Percentiles rank a stretch among this genome's conserved stretches.
Evolutionary conservation across 2,329 filamentous ascomycete species (phyloP).

Genomic region (Ophiostoma sp.): DNA sequence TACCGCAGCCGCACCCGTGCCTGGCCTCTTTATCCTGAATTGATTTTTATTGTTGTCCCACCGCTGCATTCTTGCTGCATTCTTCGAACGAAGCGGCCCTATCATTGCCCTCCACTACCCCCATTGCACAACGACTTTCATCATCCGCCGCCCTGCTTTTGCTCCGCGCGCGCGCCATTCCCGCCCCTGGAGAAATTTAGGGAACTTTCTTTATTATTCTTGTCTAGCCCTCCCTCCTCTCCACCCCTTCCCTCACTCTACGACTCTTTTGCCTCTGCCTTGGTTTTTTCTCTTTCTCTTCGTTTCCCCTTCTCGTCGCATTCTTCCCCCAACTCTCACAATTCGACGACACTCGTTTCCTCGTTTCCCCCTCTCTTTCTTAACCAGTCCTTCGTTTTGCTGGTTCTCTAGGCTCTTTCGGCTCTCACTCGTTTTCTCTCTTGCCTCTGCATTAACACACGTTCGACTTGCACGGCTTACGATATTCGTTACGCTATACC

Average conservation of each 20-base stretch:
- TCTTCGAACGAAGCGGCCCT: slow-evolving; percentile 32
- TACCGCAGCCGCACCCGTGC: slow-evolving; percentile 15
- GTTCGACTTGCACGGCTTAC: not conserved
- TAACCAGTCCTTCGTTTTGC: slow-evolving; percentile 19
- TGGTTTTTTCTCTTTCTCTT: not conserved
- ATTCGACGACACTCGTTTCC: slow-evolving; percentile 11
- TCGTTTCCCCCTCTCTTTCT: not conserved
- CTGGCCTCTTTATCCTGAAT: slow-evolving; percentile 17
- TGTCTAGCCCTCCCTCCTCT: slow-evolving; percentile 4
- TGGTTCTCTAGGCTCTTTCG: slow-evolving; percentile 1
- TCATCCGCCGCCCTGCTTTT: slow-evolving; percentile 20
- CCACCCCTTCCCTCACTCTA: slow-evolving; percentile 2
- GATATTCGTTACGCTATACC: not conserved
- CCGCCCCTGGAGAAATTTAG: slow-evolving; percentile 17
- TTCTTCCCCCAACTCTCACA: slow-evolving; percentile 2
- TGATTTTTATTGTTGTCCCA: slow-evolving; percentile 14
- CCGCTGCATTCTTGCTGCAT: slow-evolving; percentile 27
- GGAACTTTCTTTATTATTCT: slow-evolving; percentile 17
- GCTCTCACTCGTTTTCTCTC: not conserved
- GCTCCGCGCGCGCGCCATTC: slow-evolving; percentile 19
- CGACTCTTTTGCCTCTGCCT: not conserved
- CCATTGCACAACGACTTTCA: slow-evolving; percentile 23
- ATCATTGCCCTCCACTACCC: slow-evolving; percentile 25
- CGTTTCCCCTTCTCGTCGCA: not conserved
- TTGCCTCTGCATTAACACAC: not conserved